phyloP scores from a whole-genome alignment of 768 basidiomycete genomes.

The Xerocomellus chrysenteron region DNA sequence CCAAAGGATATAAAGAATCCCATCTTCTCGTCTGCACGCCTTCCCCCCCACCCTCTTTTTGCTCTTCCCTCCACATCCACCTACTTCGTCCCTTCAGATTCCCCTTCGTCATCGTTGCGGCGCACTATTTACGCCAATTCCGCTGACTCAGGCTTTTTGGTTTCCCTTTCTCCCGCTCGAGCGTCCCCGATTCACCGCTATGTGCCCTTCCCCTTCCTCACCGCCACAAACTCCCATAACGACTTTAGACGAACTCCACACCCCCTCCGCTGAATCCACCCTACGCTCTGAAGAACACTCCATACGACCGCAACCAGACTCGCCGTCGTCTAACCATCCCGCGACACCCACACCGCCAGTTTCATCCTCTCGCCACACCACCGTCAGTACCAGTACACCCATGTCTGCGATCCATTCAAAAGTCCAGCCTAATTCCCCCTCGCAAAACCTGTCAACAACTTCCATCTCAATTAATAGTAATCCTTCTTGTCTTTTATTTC shows the following conservation, averaged over 20 bases:
- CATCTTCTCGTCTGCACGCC: slow-evolving; percentile 6
- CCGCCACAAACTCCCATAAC: slow-evolving; percentile 26
- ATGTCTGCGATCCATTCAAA: slow-evolving; percentile 20
- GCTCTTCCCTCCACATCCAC: slow-evolving; percentile 15
- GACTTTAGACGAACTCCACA: slow-evolving; percentile 13
- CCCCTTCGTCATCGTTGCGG: slow-evolving; percentile 8
- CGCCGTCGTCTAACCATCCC: slow-evolving; percentile 12
- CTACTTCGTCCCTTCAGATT: slow-evolving; percentile 17
- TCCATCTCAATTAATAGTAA: slow-evolving; percentile 13
- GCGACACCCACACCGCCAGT: slow-evolving; percentile 22
- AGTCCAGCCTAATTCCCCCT: slow-evolving; percentile 21
- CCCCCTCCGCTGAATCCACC: slow-evolving; percentile 8
- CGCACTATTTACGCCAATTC: slow-evolving; percentile 24
- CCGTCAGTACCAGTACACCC: slow-evolving; percentile 12
- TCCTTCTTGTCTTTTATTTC: slow-evolving; percentile 23
- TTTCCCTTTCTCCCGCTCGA: slow-evolving; percentile 12
- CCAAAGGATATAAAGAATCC: slow-evolving; percentile 26
- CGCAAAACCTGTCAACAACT: slow-evolving; percentile 9
- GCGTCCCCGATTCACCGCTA: slow-evolving; percentile 28
- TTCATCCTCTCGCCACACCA: slow-evolving; percentile 8
- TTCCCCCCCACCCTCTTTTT: slow-evolving; percentile 8
- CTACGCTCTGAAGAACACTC: slow-evolving; percentile 3
- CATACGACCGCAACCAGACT: slow-evolving; percentile 5
- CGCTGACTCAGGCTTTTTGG: slow-evolving; percentile 10
- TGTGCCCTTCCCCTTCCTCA: slow-evolving; percentile 25